Evolutionary conservation across 2,329 filamentous ascomycete species (phyloP).

Genomic region (Calonectria honghensis): DNA sequence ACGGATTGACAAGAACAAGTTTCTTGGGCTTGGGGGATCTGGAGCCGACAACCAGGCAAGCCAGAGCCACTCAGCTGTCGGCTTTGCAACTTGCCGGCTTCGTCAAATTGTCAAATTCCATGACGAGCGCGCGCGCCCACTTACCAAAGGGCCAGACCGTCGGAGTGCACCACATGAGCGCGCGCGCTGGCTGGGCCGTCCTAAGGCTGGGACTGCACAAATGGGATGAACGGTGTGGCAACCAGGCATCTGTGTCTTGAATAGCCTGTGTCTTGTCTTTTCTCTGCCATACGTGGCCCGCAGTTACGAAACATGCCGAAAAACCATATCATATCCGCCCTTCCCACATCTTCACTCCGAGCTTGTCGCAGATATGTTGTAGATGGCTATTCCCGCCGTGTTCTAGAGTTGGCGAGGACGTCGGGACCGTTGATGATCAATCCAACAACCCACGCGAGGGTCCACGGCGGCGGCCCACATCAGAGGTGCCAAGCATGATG

Average conservation of each 20-base stretch:
- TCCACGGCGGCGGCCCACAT: constrained; percentile 28
- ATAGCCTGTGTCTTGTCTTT: not conserved
- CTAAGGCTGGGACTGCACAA: constrained; percentile 18
- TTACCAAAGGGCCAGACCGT: constrained; percentile 33
- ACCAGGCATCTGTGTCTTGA: constrained; percentile 13
- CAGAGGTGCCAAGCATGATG: constrained; percentile 45
- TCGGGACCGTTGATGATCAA: constrained; percentile 37
- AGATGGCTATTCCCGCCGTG: constrained; percentile 12
- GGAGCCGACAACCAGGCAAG: constrained; percentile 31
- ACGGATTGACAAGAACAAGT: constrained; percentile 37
- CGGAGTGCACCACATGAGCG: constrained; percentile 8
- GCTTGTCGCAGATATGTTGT: constrained; percentile 17
- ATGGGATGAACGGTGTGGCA: constrained; percentile 33
- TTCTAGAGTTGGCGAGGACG: constrained; percentile 22
- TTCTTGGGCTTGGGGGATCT: constrained; percentile 29
- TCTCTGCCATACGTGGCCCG: constrained; percentile 19
- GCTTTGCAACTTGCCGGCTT: constrained; percentile 28
- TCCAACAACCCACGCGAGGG: constrained; percentile 29
- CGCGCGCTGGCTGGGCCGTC: constrained; percentile 2
- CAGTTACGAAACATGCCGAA: not conserved
- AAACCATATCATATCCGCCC: not conserved
- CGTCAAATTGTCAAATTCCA: constrained; percentile 39
- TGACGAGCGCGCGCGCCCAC: constrained; percentile 41
- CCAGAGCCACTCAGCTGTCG: constrained; percentile 17
- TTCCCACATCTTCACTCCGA: not conserved